A percentile compares a stretch with the other conserved stretches of the same genome.
phyloP scores from a whole-genome alignment of 1,139 yeast species.

The Geotrichum histeridarum region DNA sequence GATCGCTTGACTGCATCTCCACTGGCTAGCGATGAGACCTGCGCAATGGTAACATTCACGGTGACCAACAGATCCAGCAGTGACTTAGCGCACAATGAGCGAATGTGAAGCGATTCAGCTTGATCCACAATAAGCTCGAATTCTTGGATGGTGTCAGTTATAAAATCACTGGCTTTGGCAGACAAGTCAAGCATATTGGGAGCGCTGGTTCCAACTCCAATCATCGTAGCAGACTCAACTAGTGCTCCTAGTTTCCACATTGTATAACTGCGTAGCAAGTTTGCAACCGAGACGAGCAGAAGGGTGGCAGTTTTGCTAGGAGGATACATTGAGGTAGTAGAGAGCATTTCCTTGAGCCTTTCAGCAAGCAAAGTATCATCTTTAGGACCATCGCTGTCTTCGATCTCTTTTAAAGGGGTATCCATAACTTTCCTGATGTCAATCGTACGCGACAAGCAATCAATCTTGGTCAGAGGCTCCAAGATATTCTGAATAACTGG shows the following conservation, averaged over 20 bases:
- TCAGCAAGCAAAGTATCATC: constrained; percentile 3
- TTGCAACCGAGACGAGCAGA: constrained; percentile 18
- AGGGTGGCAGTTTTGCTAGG: constrained; percentile 6
- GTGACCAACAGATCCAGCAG: constrained; percentile 18
- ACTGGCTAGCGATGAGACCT: constrained; percentile 11
- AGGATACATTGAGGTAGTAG: constrained; percentile 11
- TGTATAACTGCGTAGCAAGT: constrained; percentile 24
- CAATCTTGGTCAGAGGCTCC: constrained; percentile 22
- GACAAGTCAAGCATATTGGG: constrained; percentile 11
- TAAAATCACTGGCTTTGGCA: constrained; percentile 8
- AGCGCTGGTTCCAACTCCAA: constrained; percentile 5
- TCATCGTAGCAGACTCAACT: constrained; percentile 9
- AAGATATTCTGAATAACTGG: constrained; percentile 17
- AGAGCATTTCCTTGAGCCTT: constrained; percentile 12
- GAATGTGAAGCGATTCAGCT: constrained; percentile 14
- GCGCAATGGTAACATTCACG: constrained; percentile 19
- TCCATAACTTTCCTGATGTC: constrained; percentile 24
- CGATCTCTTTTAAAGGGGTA: constrained; percentile 16
- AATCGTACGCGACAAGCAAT: constrained; percentile 21
- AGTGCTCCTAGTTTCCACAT: constrained; percentile 26
- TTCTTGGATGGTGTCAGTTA: constrained; percentile 15
- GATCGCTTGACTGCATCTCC: constrained; percentile 9
- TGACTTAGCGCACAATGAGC: constrained; percentile 18
- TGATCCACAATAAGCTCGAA: constrained; percentile 15
- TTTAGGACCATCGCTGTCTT: constrained; percentile 17